These are phyloP conservation scores for Dendrothele bispora DNA, from an alignment of 768 basidiomycete genomes.

Conservation along the genomic window DNA sequence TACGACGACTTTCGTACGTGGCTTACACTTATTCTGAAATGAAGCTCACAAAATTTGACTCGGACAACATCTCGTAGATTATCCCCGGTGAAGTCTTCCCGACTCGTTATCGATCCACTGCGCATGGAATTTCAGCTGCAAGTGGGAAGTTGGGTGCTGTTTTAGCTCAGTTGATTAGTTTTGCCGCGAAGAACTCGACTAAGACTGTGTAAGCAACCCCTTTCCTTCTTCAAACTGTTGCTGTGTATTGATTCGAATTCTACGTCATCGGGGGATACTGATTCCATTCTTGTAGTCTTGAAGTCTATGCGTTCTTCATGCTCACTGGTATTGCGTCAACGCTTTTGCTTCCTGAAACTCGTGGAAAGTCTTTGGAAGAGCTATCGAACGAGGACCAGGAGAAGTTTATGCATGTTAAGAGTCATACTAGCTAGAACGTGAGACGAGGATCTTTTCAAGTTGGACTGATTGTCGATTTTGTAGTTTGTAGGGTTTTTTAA, in stretches of 20 bases:
- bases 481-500: no score
- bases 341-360: slow-evolving; percentile 79
- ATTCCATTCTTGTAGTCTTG: slow-evolving; percentile 41
- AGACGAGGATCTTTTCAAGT: no score
- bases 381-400: slow-evolving; percentile 73
- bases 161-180: slow-evolving; percentile 73
- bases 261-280: neutral
- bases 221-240: slow-evolving; percentile 71
- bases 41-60: no score
- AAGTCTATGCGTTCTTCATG: slow-evolving; percentile 87
- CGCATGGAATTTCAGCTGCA: slow-evolving; percentile 82
- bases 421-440: no score
- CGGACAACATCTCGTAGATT: no score
- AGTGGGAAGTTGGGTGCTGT: slow-evolving; percentile 84
- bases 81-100: slow-evolving; percentile 85
- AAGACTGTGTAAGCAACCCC: slow-evolving; percentile 59
- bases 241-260: no score
- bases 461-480: no score
- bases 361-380: slow-evolving; percentile 60
- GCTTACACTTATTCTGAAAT: no score
- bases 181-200: slow-evolving; percentile 67
- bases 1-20: slow-evolving; percentile 75
- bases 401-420: no score
- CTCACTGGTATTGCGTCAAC: slow-evolving; percentile 82
- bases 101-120: slow-evolving; percentile 84